These are phyloP conservation scores for Eurotiales sp. DNA, from an alignment of 2,329 filamentous ascomycete species.

Conservation along the genomic window DNA sequence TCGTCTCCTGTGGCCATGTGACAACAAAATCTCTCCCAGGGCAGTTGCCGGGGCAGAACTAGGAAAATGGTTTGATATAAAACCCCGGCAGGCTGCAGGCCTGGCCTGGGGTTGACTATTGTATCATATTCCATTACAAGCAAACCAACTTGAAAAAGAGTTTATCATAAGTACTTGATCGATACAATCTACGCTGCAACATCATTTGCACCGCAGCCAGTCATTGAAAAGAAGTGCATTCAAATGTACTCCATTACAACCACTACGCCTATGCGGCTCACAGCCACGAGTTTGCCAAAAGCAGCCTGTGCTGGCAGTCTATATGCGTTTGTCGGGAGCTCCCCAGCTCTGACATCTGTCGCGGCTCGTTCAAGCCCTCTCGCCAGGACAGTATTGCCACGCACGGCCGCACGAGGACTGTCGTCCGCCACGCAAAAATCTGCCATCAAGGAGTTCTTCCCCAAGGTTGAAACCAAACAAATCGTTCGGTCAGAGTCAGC, in stretches of 20 bases:
- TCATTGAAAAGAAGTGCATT: too few species aligned
- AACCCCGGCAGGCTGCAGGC: background rate
- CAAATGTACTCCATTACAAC: conserved; percentile 23
- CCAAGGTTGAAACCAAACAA: conserved; percentile 52
- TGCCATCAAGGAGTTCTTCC: conserved; percentile 54
- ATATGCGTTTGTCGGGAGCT: conserved; percentile 9
- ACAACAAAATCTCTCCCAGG: conserved; percentile 6
- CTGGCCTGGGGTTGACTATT: too few species aligned
- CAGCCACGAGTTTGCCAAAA: conserved; percentile 22
- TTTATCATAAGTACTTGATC: background rate
- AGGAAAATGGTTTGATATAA: conserved; percentile 3
- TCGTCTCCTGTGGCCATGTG: background rate
- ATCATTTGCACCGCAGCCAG: background rate
- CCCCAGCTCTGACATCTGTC: conserved; percentile 24
- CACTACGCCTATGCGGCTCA: conserved; percentile 25
- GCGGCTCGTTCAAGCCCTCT: conserved; percentile 23
- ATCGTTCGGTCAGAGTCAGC: conserved; percentile 62
- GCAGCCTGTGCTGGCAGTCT: conserved; percentile 16
- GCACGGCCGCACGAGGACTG: conserved; percentile 8
- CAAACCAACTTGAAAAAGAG: too few species aligned
- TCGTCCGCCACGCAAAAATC: conserved; percentile 32
- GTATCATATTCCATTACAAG: too few species aligned
- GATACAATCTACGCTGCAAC: background rate
- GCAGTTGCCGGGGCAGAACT: too few species aligned
- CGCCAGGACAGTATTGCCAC: conserved; percentile 15